Evolutionary conservation across 345 rosid species (phyloP), one percentile per base, ranked within the genome.

Genomic region (Eucalyptus victrix): DNA sequence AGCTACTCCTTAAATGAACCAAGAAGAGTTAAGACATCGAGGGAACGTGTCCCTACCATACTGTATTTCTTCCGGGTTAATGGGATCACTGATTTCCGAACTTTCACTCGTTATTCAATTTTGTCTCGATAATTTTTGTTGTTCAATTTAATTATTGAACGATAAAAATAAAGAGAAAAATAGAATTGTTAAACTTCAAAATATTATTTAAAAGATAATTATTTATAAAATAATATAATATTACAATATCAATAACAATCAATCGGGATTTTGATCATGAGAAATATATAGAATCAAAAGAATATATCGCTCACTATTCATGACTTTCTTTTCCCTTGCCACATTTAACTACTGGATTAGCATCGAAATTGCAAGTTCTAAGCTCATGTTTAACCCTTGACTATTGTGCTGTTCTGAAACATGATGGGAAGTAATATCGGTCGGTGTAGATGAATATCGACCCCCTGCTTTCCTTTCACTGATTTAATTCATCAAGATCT

Each of bases 401-500:
- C 32, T 26, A 28, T 60, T 60, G 9, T 56, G 62, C 62, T 56
- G 6, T 2, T 56, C 30, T 23, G 62, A 62, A 42, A 15, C 30
- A 56, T 56, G 62, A 56, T 56, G 28, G 30, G 62, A 56, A 56
- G 62, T 56, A 56, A 23, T 24, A 56, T 56, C 28, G 13, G 30
- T 4, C 30, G 13, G 62, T 56, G 30, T 56, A 56, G 62, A 56
- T 56, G 62, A 56, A 56, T 9, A 56, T 56, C 13, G 30, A n/a
- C 88, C 45, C 88, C 89, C 94, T 96, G 98, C 92, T 96, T 65
- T 94, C 89, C 87, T 93, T 97, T 53, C 97, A 96, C 88, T 93
- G 98, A 9, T 91, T 98, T 12, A 97, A 97, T 93, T 94, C 97
- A 47, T 96, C 99, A 4, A 93, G 97, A 56, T 98, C 97, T 87